Conservation (phyloP, 306 rosid species). For the Hippophae tibetana region DNA sequence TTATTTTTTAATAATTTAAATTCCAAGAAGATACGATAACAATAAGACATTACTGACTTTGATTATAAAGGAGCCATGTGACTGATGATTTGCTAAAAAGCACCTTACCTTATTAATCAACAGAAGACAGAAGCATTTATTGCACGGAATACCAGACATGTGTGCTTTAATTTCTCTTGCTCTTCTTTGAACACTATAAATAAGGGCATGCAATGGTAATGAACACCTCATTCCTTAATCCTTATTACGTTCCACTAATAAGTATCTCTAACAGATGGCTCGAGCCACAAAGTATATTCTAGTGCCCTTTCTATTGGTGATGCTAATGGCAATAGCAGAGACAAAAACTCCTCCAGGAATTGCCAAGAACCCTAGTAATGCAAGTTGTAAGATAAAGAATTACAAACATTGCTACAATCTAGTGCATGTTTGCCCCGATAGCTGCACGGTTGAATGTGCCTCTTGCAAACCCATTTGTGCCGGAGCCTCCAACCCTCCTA, state of each 20-base stretch:
- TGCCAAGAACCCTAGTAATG: constrained; percentile 38
- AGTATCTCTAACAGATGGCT: constrained; percentile 13
- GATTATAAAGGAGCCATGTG: constrained; percentile 23
- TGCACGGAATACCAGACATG: constrained; percentile 18
- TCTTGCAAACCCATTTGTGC: constrained; percentile 44
- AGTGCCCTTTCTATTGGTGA: constrained; percentile 14
- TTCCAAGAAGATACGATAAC: background rate
- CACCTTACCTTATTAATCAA: background rate
- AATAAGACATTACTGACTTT: constrained; percentile 1
- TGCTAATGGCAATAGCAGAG: constrained; percentile 15
- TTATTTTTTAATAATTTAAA: background rate
- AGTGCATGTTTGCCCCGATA: constrained; percentile 46
- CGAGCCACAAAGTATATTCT: background rate
- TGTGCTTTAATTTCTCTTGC: background rate
- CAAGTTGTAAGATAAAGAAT: constrained; percentile 33
- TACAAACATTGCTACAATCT: constrained; percentile 47
- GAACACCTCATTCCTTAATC: constrained; percentile 9
- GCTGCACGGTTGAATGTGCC: constrained; percentile 42
- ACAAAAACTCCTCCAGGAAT: constrained; percentile 33
- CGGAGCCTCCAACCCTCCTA: constrained; percentile 15
- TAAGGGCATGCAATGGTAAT: constrained; percentile 4
- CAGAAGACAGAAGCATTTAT: background rate
- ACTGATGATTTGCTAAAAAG: constrained; percentile 10
- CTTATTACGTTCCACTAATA: background rate
- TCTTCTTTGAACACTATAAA: constrained; percentile 22